These are phyloP conservation scores for Phylloporus sp. DNA, from an alignment of 768 basidiomycete genomes.

Conservation along the genomic window DNA sequence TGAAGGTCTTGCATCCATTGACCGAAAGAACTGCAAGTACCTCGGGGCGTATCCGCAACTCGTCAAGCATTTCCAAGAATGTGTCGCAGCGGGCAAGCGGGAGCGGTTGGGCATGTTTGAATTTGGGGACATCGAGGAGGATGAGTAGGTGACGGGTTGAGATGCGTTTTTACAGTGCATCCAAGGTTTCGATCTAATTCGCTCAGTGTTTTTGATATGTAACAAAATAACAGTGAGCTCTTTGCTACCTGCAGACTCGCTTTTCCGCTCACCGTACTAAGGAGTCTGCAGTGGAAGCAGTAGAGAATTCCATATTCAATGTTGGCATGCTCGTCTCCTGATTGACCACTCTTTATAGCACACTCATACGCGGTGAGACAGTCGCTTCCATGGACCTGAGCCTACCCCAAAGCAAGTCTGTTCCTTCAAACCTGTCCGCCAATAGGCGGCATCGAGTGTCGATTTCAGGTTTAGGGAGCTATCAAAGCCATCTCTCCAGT, in stretches of 20 bases:
- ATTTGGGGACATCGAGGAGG: slow-evolving; percentile 88
- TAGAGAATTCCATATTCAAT: neutral
- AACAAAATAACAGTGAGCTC: neutral
- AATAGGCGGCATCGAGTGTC: slow-evolving; percentile 19
- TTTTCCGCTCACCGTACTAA: neutral
- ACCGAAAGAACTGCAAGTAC: slow-evolving; percentile 75
- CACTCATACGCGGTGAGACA: neutral
- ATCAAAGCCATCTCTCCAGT: slow-evolving; percentile 45
- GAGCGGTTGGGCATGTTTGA: slow-evolving; percentile 84
- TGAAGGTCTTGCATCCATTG: slow-evolving; percentile 82
- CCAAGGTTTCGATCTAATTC: slow-evolving; percentile 14
- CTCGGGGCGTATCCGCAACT: slow-evolving; percentile 66
- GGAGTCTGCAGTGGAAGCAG: neutral
- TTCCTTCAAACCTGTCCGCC: slow-evolving; percentile 16
- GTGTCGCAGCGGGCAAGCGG: slow-evolving; percentile 62
- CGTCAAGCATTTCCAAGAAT: slow-evolving; percentile 58
- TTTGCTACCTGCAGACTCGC: neutral
- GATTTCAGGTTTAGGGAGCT: slow-evolving; percentile 37
- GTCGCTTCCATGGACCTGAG: slow-evolving; percentile 7
- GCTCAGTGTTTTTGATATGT: slow-evolving; percentile 1
- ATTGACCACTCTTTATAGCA: neutral
- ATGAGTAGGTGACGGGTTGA: slow-evolving; percentile 41
- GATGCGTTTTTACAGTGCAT: slow-evolving; percentile 17
- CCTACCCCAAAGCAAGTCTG: slow-evolving; percentile 26
- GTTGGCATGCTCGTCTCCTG: neutral